Conservation (phyloP, 2,329 filamentous ascomycete genomes). For the Aspergillus chevalieri region DNA sequence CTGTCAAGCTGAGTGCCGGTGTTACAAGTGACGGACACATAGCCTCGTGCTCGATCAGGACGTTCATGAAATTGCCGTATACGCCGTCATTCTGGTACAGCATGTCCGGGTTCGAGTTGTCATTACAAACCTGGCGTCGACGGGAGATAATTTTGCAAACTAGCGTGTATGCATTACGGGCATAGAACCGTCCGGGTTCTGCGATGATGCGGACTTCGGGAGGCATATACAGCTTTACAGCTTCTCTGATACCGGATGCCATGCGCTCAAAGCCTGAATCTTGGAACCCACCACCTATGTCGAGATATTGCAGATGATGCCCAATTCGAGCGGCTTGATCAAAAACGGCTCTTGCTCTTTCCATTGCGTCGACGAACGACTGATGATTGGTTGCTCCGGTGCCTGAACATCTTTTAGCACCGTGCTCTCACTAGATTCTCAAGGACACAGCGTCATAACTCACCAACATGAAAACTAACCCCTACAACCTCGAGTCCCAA, state of each 20-base stretch:
- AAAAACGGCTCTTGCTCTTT: conserved; percentile 13
- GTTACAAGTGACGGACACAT: conserved; percentile 7
- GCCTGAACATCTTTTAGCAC: conserved; percentile 2
- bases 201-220: conserved; percentile 12
- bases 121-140: conserved; percentile 7
- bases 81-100: conserved; percentile 25
- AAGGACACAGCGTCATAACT: background rate
- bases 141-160: conserved; percentile 17
- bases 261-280: conserved; percentile 16
- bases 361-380: conserved; percentile 14
- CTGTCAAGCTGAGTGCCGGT: background rate
- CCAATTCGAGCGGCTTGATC: conserved; percentile 9
- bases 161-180: conserved; percentile 17
- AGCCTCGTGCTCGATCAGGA: conserved; percentile 9
- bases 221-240: conserved; percentile 2
- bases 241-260: conserved; percentile 6
- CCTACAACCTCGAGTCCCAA: conserved; percentile 18
- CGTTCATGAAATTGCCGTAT: conserved; percentile 20
- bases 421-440: background rate
- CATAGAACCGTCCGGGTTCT: conserved; percentile 21
- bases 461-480: conserved; percentile 27
- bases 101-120: conserved; percentile 13
- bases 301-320: conserved; percentile 14
- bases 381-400: conserved; percentile 13
- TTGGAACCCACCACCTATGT: conserved; percentile 24